phyloP scores from a whole-genome alignment of 2,329 filamentous ascomycete species.

The Trichophyton rubrum region DNA sequence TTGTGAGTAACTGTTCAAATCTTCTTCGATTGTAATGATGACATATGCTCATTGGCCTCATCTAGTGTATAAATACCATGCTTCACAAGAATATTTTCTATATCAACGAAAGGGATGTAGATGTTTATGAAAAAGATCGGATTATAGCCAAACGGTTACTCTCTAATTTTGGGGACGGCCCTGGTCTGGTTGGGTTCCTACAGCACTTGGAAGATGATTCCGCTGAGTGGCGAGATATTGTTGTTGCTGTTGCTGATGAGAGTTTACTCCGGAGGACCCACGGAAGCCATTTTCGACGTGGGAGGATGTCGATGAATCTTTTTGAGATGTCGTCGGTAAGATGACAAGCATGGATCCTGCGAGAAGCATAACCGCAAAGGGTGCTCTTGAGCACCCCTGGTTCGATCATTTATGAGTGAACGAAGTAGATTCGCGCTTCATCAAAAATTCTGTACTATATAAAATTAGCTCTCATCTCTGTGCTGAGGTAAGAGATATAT shows the following conservation, averaged over 20 bases:
- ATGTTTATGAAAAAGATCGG: conserved; percentile 5
- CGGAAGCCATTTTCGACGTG: background rate
- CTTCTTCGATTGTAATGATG: background rate
- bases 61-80: background rate
- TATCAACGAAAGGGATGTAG: background rate
- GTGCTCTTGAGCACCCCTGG: background rate
- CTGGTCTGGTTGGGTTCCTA: background rate
- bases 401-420: conserved; percentile 8
- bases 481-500: too few species aligned
- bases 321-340: background rate
- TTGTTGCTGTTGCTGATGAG: background rate
- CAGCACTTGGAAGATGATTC: background rate
- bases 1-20: conserved; percentile 4
- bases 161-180: conserved; percentile 7
- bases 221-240: background rate
- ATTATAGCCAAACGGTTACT: conserved; percentile 6
- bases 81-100: background rate
- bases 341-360: background rate
- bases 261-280: background rate
- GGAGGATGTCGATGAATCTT: background rate
- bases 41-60: background rate
- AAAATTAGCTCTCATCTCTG: too few species aligned
- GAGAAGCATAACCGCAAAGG: background rate
- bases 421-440: too few species aligned
- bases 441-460: too few species aligned